Evolutionary conservation across 768 basidiomycete genomes (phyloP).

Genomic region (Lyophyllum semitale): DNA sequence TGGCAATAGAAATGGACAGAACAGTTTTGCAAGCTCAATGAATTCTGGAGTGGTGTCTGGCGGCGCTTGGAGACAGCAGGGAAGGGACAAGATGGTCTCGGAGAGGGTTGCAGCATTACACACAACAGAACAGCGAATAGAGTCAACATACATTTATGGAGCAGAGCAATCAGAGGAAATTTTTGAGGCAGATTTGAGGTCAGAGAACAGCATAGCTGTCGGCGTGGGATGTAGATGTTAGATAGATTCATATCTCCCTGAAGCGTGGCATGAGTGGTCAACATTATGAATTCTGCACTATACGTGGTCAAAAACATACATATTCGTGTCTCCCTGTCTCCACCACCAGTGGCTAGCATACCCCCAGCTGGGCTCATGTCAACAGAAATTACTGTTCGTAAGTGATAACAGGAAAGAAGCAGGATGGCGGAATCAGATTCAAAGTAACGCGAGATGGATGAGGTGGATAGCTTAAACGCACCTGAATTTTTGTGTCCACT

Average conservation of each 20-base stretch:
- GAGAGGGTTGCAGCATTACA: too few species aligned
- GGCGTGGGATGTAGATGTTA: neutral
- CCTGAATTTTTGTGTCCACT: conserved; percentile 69
- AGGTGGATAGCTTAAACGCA: conserved; percentile 27
- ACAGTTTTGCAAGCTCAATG: neutral
- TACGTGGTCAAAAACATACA: conserved; percentile 39
- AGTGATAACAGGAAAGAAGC: neutral
- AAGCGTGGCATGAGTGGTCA: neutral
- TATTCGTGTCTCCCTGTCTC: conserved; percentile 56
- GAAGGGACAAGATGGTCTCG: neutral
- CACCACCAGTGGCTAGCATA: conserved; percentile 53
- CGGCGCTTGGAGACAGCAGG: neutral
- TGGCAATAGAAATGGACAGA: neutral
- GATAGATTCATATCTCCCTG: conserved; percentile 20
- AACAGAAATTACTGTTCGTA: conserved; percentile 47
- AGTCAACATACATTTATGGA: neutral
- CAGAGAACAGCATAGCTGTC: neutral
- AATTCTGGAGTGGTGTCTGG: neutral
- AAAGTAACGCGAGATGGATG: neutral
- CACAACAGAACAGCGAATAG: too few species aligned
- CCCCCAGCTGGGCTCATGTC: conserved; percentile 48
- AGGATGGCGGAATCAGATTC: neutral
- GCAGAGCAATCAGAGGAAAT: neutral
- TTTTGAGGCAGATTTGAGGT: neutral
- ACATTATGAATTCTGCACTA: neutral